phyloP scores from a whole-genome alignment of 192 early-diverging fungal genomes.

The Phycomyces blakesleeanus region DNA sequence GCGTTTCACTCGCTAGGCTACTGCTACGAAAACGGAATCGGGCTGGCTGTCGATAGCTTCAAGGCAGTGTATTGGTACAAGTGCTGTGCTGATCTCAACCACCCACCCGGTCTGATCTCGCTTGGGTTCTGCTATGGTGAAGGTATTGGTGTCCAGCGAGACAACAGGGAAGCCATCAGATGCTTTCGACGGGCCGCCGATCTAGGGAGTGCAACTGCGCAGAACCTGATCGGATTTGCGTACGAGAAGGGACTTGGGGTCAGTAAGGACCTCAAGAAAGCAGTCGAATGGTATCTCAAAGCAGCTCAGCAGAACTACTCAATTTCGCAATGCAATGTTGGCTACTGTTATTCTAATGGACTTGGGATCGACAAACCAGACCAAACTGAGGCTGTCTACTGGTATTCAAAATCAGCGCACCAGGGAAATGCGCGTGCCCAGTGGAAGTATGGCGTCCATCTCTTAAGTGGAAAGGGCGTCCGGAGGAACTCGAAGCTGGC shows the following conservation, averaged over 20 bases:
- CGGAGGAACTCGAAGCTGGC: slow-evolving; percentile 42
- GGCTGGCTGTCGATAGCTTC: slow-evolving; percentile 41
- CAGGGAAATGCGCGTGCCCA: slow-evolving; percentile 54
- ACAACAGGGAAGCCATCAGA: no score
- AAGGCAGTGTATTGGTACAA: slow-evolving; percentile 59
- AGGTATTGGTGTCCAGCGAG: slow-evolving; percentile 55
- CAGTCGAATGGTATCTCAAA: slow-evolving; percentile 61
- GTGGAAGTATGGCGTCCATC: slow-evolving; percentile 50
- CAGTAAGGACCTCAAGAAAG: slow-evolving; percentile 46
- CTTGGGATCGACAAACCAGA: slow-evolving; percentile 57
- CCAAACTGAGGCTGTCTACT: slow-evolving; percentile 40
- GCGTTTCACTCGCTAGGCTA: slow-evolving; percentile 53
- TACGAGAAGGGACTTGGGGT: slow-evolving; percentile 11
- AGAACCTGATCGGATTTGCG: slow-evolving; percentile 25
- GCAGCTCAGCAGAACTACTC: slow-evolving; percentile 71
- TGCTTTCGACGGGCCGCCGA: slow-evolving; percentile 29
- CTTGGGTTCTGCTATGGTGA: slow-evolving; percentile 82
- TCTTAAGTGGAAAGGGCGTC: slow-evolving; percentile 49
- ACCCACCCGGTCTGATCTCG: slow-evolving; percentile 55
- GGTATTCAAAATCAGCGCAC: slow-evolving; percentile 25
- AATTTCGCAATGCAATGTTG: slow-evolving; percentile 83
- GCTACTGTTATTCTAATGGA: slow-evolving; percentile 73
- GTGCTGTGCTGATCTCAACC: slow-evolving; percentile 49
- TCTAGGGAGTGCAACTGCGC: slow-evolving; percentile 54
- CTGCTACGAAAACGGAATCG: slow-evolving; percentile 58